Evolutionary conservation across 164 flowering plant species (phyloP), one percentile per base, ranked within the genome.

Genomic region (Houttuynia cordata): DNA sequence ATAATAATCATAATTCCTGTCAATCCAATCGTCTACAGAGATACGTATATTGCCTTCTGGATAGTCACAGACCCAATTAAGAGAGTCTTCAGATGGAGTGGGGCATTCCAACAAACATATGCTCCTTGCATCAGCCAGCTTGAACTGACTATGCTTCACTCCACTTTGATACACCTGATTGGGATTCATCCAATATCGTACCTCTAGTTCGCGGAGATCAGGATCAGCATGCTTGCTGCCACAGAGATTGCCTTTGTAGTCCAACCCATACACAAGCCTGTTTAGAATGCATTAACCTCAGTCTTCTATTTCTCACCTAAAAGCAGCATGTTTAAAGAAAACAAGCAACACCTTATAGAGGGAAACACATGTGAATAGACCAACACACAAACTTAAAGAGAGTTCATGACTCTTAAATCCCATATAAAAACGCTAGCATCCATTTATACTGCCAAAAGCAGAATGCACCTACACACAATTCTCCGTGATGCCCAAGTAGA

Each of bases 11-110:
- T 90, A 91, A 65, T 86, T 86, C 64, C 87, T 79, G 64, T 93
- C 91, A 45, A 93, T 86, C 96, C 99, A 93, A 22, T 85, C 88
- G 67, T 82, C 82, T 61, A 76, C 58, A 10, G 81, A 71, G 54
- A 90, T 67, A 56, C 71, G 85, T 45, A 93, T 81, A 25, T 86
- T 89, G 49, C 96, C 96, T 22, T 90, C 99, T 8, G 99, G 99
- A 75, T 93, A 93, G 71, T 93, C 97, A 68, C 98, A 93, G 15
- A 93, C 94, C 98, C 98, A 93, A 73, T 80, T 86, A 8, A 92
- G 79, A 10, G 77, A 64, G 66, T 93, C 97, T 24, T 87, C 96
- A 5, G 91, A 81, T 10, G 97, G 86, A 39, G 60, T 67, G 8
- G 97, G 98, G 69, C 98, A 93, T 60, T 90, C 97, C 87, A 87